Percentiles rank a stretch among this genome's conserved stretches.
These are phyloP conservation scores for Sarocladium oryzae DNA, from an alignment of 2,329 filamentous ascomycete species.

Conservation along the genomic window DNA sequence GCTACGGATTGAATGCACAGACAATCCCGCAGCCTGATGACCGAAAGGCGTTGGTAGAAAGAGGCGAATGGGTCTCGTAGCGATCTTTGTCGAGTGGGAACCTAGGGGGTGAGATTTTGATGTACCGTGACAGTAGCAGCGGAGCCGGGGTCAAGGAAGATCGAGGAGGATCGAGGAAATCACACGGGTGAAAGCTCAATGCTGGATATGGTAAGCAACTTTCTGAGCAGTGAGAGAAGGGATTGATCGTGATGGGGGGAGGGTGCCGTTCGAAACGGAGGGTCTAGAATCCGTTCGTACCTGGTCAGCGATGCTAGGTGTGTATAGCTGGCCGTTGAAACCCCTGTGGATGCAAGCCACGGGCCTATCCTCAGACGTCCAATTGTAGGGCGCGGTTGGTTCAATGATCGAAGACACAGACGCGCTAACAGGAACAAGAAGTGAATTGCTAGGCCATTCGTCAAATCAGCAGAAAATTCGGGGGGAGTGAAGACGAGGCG, in stretches of 20 bases:
- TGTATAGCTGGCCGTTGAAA: neutral
- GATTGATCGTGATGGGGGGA: neutral
- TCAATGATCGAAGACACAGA: neutral
- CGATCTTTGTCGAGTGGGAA: neutral
- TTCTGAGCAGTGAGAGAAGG: neutral
- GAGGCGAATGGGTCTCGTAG: neutral
- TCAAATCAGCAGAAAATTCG: too few relatives aligned
- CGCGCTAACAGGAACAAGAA: neutral
- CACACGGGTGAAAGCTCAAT: neutral
- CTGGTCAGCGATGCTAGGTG: neutral
- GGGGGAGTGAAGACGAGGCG: neutral
- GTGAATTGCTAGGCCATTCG: neutral
- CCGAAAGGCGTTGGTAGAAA: neutral
- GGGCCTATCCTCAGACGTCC: neutral
- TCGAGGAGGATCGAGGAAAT: neutral
- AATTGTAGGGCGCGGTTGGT: neutral
- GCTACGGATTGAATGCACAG: neutral
- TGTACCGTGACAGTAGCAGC: neutral
- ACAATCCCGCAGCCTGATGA: neutral
- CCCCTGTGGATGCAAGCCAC: neutral
- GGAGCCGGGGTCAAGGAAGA: neutral
- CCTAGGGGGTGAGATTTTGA: neutral
- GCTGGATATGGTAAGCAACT: neutral
- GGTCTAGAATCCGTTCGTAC: constrained; percentile 4
- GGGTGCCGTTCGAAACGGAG: neutral